Percentiles rank a stretch among this genome's conserved stretches.
Evolutionary conservation across 805 yeast genomes (phyloP).

Genomic region (Yamadazyma scolyti): DNA sequence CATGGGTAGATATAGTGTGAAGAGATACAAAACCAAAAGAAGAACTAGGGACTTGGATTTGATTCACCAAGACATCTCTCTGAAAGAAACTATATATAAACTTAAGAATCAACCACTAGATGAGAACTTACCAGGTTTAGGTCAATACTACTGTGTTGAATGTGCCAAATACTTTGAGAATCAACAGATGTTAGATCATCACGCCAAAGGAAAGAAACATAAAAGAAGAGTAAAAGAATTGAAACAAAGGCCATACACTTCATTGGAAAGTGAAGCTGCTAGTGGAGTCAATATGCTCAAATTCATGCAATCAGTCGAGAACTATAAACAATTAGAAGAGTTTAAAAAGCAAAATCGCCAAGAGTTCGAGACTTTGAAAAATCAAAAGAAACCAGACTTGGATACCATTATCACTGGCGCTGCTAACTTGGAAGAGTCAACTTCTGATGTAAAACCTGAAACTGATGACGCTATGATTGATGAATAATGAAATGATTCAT

Average conservation of each 20-base stretch:
- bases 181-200: slow-evolving; percentile 67
- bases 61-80: slow-evolving; percentile 69
- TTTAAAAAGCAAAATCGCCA: slow-evolving; percentile 41
- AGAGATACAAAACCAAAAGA: slow-evolving; percentile 86
- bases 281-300: slow-evolving; percentile 71
- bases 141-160: slow-evolving; percentile 90
- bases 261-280: slow-evolving; percentile 88
- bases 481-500: no score
- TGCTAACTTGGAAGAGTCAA: slow-evolving; percentile 4
- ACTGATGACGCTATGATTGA: slow-evolving; percentile 17
- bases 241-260: slow-evolving; percentile 77
- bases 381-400: slow-evolving; percentile 36
- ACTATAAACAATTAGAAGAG: slow-evolving; percentile 46
- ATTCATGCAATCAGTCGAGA: slow-evolving; percentile 61
- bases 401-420: slow-evolving; percentile 32
- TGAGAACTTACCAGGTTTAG: slow-evolving; percentile 89
- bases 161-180: slow-evolving; percentile 91
- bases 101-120: slow-evolving; percentile 81
- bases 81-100: slow-evolving; percentile 57
- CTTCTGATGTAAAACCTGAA: slow-evolving; percentile 15
- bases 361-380: slow-evolving; percentile 30
- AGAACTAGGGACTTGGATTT: slow-evolving; percentile 81
- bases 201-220: slow-evolving; percentile 73
- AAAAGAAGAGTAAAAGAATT: slow-evolving; percentile 80
- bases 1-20: slow-evolving; percentile 87